A percentile compares a stretch with the other conserved stretches of the same genome.
Evolutionary conservation across 257 asterid species (phyloP).

Genomic region (Plantago elongata): DNA sequence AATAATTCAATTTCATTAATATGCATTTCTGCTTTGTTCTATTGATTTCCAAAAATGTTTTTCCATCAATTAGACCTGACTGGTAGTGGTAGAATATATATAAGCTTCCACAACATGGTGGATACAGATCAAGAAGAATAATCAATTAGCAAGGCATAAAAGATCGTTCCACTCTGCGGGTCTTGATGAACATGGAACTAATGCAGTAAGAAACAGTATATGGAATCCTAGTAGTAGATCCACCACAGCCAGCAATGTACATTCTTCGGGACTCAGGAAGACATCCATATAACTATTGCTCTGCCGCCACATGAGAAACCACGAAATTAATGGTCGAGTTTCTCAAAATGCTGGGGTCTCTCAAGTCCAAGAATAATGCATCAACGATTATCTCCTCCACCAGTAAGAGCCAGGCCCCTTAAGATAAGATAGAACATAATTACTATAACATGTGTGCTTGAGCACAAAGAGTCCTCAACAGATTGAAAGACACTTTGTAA

Average conservation of each 20-base stretch:
- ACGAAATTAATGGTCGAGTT: too few species aligned
- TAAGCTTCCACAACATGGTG: too few species aligned
- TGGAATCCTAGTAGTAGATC: constrained; percentile 18
- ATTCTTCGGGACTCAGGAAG: neutral
- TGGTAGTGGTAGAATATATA: too few species aligned
- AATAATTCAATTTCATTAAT: too few species aligned
- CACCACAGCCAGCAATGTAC: constrained; percentile 27
- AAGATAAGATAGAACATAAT: constrained; percentile 15
- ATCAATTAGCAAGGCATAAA: neutral
- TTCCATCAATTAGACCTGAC: too few species aligned
- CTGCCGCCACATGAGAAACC: too few species aligned
- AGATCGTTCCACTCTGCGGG: constrained; percentile 13
- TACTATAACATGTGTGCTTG: constrained; percentile 9
- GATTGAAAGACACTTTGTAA: neutral
- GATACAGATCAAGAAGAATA: neutral
- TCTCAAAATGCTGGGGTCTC: too few species aligned
- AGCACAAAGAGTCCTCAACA: neutral
- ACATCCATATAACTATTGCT: too few species aligned
- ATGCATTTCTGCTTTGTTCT: too few species aligned
- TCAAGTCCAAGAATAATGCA: neutral
- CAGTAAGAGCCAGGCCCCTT: constrained; percentile 46
- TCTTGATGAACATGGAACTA: constrained; percentile 18
- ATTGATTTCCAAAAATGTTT: too few species aligned
- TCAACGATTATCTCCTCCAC: constrained; percentile 43
- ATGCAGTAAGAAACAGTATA: constrained; percentile 15